A percentile compares a stretch with the other conserved stretches of the same genome.
Evolutionary conservation across 805 yeast species (phyloP).

Genomic region (Ogataea trehaloabstinens): DNA sequence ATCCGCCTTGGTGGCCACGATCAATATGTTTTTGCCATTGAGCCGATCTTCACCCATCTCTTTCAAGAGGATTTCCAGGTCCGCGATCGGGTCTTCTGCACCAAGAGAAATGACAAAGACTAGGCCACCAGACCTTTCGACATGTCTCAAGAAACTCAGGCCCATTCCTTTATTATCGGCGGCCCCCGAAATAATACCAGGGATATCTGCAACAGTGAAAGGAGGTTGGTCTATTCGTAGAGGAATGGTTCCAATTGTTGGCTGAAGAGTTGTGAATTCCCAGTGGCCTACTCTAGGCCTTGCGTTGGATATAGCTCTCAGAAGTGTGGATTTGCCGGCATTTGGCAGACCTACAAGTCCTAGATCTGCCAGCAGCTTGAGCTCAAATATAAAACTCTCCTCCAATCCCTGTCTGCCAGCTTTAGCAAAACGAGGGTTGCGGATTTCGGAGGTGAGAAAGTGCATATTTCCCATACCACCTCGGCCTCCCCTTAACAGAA

Average conservation of each 20-base stretch:
- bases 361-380: conserved; percentile 85
- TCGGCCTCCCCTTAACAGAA: conserved; percentile 77
- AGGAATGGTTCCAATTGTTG: conserved; percentile 85
- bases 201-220: conserved; percentile 96
- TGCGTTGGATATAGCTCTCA: conserved; percentile 85
- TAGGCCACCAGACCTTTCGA: conserved; percentile 87
- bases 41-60: conserved; percentile 73
- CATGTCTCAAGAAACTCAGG: conserved; percentile 83
- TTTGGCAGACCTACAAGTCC: conserved; percentile 96
- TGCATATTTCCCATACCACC: conserved; percentile 98
- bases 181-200: conserved; percentile 92
- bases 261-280: conserved; percentile 93
- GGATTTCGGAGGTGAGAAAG: conserved; percentile 74
- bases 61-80: conserved; percentile 55
- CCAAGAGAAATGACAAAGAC: conserved; percentile 85
- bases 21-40: conserved; percentile 58
- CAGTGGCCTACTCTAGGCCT: conserved; percentile 92
- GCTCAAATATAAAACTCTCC: conserved; percentile 70
- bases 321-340: conserved; percentile 90
- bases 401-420: conserved; percentile 70
- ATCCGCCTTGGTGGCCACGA: conserved; percentile 96
- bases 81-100: conserved; percentile 59
- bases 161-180: conserved; percentile 88
- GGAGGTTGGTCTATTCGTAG: conserved; percentile 60
- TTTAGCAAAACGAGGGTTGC: conserved; percentile 90